These are phyloP conservation scores for Phytophthora podocarpi DNA, from an alignment of 352 stramenopile species.

Conservation along the genomic window DNA sequence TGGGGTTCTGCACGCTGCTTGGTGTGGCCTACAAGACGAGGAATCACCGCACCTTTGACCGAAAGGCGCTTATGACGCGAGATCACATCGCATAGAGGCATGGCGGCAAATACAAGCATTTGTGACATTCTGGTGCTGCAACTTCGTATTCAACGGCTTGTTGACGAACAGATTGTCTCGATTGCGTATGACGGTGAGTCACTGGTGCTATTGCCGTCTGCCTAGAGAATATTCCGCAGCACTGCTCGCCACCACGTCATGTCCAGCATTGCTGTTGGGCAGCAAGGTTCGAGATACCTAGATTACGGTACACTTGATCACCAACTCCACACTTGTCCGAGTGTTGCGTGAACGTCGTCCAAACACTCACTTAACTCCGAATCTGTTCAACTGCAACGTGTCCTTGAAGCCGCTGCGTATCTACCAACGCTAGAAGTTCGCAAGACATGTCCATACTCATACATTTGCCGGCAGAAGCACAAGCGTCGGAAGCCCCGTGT, in stretches of 20 bases:
- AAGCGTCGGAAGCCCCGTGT: conserved; percentile 20
- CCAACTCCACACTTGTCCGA: neutral
- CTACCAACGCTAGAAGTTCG: conserved; percentile 14
- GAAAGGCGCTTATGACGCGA: conserved; percentile 20
- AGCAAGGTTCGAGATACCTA: too few relatives aligned
- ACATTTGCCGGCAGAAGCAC: neutral
- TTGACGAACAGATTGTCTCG: neutral
- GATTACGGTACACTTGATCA: neutral
- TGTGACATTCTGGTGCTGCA: conserved; percentile 12
- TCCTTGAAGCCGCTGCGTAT: conserved; percentile 23
- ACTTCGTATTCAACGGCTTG: neutral
- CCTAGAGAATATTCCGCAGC: too few relatives aligned
- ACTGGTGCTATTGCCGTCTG: too few relatives aligned
- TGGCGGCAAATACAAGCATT: too few relatives aligned
- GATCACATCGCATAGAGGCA: too few relatives aligned
- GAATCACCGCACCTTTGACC: conserved; percentile 17
- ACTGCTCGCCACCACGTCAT: too few relatives aligned
- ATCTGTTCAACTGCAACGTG: conserved; percentile 6
- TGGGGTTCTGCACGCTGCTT: conserved; percentile 36
- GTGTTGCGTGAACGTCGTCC: neutral
- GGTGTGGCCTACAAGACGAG: conserved; percentile 34
- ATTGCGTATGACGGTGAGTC: conserved; percentile 14
- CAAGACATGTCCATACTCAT: too few relatives aligned
- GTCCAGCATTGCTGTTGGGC: too few relatives aligned
- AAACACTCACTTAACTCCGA: conserved; percentile 2